Percentiles rank a stretch among this genome's conserved stretches.
phyloP scores from a whole-genome alignment of 2,329 filamentous ascomycete species.

The Fusarium cicatricum region DNA sequence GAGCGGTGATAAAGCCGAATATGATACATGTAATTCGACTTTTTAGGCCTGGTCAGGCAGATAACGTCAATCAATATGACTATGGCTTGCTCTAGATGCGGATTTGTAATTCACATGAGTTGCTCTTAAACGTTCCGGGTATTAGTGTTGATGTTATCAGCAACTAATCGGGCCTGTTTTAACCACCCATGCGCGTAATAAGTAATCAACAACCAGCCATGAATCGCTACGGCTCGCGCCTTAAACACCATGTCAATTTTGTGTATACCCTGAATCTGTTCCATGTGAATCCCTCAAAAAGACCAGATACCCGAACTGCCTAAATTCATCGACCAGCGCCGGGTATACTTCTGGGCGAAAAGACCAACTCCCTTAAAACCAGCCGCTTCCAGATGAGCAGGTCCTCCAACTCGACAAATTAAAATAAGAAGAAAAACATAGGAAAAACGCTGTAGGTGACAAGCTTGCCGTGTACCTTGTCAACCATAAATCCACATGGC shows the following conservation, averaged over 20 bases:
- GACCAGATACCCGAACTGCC: slow-evolving; percentile 1
- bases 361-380: slow-evolving; percentile 1
- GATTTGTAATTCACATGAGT: no score
- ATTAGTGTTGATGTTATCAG: no score
- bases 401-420: neutral
- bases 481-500: neutral
- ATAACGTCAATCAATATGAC: no score
- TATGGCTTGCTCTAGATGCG: no score
- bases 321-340: slow-evolving; percentile 12
- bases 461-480: slow-evolving; percentile 22
- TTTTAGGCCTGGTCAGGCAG: no score
- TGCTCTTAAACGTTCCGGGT: no score
- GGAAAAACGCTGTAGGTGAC: neutral
- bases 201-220: neutral
- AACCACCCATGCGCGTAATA: no score
- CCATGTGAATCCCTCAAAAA: neutral
- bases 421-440: slow-evolving; percentile 7
- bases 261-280: slow-evolving; percentile 1
- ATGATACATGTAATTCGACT: no score
- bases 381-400: neutral
- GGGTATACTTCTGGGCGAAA: slow-evolving; percentile 16
- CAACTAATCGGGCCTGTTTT: no score
- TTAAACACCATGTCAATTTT: slow-evolving; percentile 15
- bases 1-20: no score
- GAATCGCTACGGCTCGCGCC: neutral